Percentiles rank a stretch among this genome's conserved stretches.
Conservation (phyloP, 768 basidiomycete genomes). For the Hygrophorus russula region DNA sequence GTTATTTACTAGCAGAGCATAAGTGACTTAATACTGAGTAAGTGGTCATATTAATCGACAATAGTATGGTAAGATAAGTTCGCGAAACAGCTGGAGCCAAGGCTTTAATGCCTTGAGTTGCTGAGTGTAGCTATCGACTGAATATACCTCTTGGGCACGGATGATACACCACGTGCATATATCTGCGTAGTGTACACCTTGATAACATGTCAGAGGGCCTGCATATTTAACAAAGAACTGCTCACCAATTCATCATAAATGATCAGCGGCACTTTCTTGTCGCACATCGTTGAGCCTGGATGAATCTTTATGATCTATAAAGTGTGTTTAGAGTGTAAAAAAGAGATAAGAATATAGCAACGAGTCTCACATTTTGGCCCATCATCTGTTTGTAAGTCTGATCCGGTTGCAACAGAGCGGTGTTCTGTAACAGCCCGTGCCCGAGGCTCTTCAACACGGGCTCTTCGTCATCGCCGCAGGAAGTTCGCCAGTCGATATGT, state of each 20-base stretch:
- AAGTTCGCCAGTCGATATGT: slow-evolving; percentile 46
- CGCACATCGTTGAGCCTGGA: slow-evolving; percentile 72
- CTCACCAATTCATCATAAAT: slow-evolving; percentile 90
- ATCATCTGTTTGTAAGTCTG: slow-evolving; percentile 79
- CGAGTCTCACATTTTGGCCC: slow-evolving; percentile 47
- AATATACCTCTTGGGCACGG: slow-evolving; percentile 53
- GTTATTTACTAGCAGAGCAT: too few species aligned
- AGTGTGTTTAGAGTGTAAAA: slow-evolving; percentile 4
- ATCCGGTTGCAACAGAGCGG: slow-evolving; percentile 76
- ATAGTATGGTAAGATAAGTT: too few species aligned
- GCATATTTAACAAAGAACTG: slow-evolving; percentile 2
- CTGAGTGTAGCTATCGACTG: slow-evolving; percentile 11
- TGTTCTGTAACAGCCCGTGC: slow-evolving; percentile 70
- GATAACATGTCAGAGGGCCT: neutral
- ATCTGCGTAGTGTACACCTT: slow-evolving; percentile 74
- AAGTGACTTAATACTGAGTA: too few species aligned
- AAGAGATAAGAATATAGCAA: neutral
- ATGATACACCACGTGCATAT: slow-evolving; percentile 88
- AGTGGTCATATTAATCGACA: too few species aligned
- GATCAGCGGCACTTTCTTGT: slow-evolving; percentile 78
- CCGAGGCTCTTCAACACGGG: slow-evolving; percentile 62
- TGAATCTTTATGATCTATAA: slow-evolving; percentile 75
- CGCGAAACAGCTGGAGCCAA: too few species aligned
- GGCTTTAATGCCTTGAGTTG: too few species aligned
- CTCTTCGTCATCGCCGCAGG: slow-evolving; percentile 55